Evolutionary conservation across 2,329 filamentous ascomycete genomes (phyloP).

Genomic region (Akanthomyces muscarius): DNA sequence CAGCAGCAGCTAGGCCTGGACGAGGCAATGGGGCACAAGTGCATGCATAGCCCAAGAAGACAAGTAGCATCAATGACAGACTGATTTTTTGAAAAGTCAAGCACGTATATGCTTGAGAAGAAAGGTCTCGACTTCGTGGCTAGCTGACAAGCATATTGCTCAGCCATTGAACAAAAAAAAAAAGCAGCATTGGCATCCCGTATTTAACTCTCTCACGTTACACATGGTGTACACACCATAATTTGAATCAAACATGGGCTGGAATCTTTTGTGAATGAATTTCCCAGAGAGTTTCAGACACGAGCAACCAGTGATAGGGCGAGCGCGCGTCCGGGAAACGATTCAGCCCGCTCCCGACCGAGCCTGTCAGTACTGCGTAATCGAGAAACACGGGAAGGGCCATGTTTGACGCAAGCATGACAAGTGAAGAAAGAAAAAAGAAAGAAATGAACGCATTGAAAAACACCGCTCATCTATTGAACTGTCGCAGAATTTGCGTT

Average conservation of each 20-base stretch:
- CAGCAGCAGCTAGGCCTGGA: not conserved
- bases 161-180: not conserved
- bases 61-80: not conserved
- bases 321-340: not conserved
- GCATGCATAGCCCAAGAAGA: not conserved
- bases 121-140: slow-evolving; percentile 1
- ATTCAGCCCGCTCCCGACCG: not conserved
- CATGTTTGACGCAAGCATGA: slow-evolving; percentile 11
- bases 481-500: not conserved
- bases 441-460: not conserved
- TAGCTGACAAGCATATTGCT: not conserved
- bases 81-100: not conserved
- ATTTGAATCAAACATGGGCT: not conserved
- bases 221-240: slow-evolving; percentile 10
- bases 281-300: no score
- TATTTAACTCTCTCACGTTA: not conserved
- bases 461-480: not conserved
- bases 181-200: not conserved
- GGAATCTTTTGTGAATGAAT: no score
- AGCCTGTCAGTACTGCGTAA: not conserved
- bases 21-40: not conserved
- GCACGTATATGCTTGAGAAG: not conserved
- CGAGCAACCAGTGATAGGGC: no score
- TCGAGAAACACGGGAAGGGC: slow-evolving; percentile 8
- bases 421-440: not conserved